These are phyloP conservation scores for Spergularia azorica DNA, from an alignment of 179 eudicot genomes.

Conservation along the genomic window DNA sequence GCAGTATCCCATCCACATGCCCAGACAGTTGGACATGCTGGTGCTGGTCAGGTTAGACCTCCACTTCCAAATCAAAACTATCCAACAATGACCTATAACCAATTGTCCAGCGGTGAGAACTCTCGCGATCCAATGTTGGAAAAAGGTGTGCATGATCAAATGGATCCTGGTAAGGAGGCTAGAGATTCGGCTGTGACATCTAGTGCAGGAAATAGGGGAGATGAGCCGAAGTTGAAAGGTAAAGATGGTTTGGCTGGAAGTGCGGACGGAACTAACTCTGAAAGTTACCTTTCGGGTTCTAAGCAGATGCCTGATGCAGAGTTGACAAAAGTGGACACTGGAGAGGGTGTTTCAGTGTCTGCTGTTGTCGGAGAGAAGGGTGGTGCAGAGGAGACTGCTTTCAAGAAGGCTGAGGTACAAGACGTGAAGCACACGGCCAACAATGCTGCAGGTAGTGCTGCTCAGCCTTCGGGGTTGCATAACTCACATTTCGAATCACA, in stretches of 20 bases:
- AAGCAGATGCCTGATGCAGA: constrained; percentile 32
- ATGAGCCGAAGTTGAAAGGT: constrained; percentile 36
- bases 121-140: constrained; percentile 32
- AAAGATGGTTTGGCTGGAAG: constrained; percentile 32
- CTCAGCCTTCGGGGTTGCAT: constrained; percentile 23
- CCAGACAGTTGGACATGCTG: constrained; percentile 47
- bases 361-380: constrained; percentile 34
- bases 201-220: constrained; percentile 31
- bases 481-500: constrained; percentile 34
- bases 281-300: constrained; percentile 20
- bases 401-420: constrained; percentile 31
- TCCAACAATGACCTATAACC: constrained; percentile 30
- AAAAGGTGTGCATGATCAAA: constrained; percentile 31
- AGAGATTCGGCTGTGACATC: constrained; percentile 30
- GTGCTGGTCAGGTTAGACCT: constrained; percentile 55
- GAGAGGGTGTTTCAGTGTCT: constrained; percentile 35
- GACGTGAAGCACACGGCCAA: constrained; percentile 27
- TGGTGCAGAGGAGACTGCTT: constrained; percentile 21
- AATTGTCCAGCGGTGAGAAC: constrained; percentile 36
- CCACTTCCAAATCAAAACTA: constrained; percentile 49
- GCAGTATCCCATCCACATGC: constrained; percentile 46
- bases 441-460: constrained; percentile 30
- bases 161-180: constrained; percentile 33
- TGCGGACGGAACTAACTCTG: constrained; percentile 35
- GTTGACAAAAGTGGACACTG: constrained; percentile 37